These are phyloP conservation scores for Ophiocytium majus DNA, from an alignment of 352 stramenopile species.

Conservation along the genomic window DNA sequence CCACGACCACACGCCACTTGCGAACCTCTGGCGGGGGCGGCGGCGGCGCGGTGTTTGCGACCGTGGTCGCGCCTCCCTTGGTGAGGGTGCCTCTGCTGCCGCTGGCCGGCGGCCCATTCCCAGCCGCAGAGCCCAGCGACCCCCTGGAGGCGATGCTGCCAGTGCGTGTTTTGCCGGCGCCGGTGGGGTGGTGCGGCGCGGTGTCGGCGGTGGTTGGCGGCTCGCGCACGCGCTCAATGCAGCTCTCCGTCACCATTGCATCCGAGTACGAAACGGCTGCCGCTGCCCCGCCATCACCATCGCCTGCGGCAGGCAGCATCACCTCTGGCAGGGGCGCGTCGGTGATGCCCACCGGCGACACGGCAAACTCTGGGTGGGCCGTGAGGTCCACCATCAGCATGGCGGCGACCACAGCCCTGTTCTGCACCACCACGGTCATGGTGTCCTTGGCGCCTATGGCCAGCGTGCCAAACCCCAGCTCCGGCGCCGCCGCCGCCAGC, in stretches of 20 bases:
- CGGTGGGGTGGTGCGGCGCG: too few species aligned
- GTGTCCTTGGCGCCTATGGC: slow-evolving; percentile 31
- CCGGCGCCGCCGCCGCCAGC: neutral
- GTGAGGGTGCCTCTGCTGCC: neutral
- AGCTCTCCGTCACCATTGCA: neutral
- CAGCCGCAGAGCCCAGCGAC: too few species aligned
- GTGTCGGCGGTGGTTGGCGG: neutral
- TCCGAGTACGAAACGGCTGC: neutral
- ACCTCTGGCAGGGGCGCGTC: neutral
- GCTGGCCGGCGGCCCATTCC: too few species aligned
- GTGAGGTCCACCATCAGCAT: slow-evolving; percentile 31
- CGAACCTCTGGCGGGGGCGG: neutral
- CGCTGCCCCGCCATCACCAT: neutral
- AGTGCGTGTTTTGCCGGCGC: neutral
- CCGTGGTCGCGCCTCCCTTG: neutral
- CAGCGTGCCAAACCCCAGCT: slow-evolving; percentile 37
- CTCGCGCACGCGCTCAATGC: neutral
- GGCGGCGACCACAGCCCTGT: slow-evolving; percentile 33
- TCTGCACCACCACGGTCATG: slow-evolving; percentile 35
- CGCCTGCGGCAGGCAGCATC: neutral
- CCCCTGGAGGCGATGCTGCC: too few species aligned
- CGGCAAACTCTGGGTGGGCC: slow-evolving; percentile 20
- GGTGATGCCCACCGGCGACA: neutral
- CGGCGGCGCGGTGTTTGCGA: too few species aligned
- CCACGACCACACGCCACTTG: neutral